Evolutionary conservation across 441 rosid species (phyloP).

Genomic region (Metrosideros polymorpha): DNA sequence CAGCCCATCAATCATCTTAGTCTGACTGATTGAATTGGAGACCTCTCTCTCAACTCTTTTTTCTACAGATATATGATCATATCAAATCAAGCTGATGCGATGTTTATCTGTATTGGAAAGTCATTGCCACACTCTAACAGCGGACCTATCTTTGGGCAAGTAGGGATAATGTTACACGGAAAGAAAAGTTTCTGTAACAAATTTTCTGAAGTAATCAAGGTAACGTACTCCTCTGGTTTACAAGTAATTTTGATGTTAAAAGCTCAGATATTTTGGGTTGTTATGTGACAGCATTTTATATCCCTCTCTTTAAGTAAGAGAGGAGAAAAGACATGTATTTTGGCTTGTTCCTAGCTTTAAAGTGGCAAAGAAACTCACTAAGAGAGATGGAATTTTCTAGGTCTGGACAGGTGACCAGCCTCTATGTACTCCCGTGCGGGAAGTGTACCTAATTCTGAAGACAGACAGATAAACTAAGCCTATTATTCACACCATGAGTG

Average conservation of each 20-base stretch:
- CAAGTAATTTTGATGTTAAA: not conserved
- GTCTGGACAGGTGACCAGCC: not conserved
- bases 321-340: not conserved
- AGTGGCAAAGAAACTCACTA: not conserved
- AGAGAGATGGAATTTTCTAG: not conserved
- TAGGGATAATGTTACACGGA: conserved; percentile 62
- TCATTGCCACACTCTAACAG: not conserved
- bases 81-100: conserved; percentile 13
- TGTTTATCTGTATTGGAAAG: conserved; percentile 7
- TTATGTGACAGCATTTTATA: not conserved
- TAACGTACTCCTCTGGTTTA: not conserved
- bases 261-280: not conserved
- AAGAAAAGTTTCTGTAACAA: conserved; percentile 40
- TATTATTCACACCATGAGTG: not conserved
- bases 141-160: conserved; percentile 25
- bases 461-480: not conserved
- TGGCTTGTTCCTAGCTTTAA: not conserved
- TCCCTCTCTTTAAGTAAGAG: not conserved
- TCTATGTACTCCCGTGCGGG: not conserved
- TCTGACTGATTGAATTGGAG: not conserved
- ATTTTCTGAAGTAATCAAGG: conserved; percentile 43
- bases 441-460: not conserved
- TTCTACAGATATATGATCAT: conserved; percentile 40
- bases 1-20: not conserved
- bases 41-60: not conserved